Conservation (phyloP, 108 stramenopile genomes). For the Cyclotella sp. region DNA sequence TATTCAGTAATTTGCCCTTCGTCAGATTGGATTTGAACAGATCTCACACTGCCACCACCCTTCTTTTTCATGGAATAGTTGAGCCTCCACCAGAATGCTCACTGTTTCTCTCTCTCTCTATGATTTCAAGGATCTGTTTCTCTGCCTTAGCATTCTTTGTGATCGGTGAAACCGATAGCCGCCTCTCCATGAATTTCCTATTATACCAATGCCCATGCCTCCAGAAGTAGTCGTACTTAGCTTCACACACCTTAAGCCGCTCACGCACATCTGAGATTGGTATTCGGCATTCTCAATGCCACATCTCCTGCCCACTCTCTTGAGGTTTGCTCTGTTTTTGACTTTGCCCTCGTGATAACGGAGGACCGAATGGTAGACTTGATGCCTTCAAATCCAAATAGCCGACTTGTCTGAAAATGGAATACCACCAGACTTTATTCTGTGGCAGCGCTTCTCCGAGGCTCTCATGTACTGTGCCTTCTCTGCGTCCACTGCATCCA, state of each 20-base stretch:
- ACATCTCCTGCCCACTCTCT: neutral
- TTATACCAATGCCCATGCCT: conserved; percentile 13
- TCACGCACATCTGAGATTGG: neutral
- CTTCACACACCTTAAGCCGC: conserved; percentile 6
- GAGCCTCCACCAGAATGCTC: conserved; percentile 23
- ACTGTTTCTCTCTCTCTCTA: conserved; percentile 19
- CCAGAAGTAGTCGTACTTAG: conserved; percentile 5
- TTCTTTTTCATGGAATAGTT: conserved; percentile 8
- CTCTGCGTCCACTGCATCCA: conserved; percentile 17
- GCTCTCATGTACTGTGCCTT: conserved; percentile 15
- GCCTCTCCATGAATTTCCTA: neutral
- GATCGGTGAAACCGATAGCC: neutral
- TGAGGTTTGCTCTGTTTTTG: conserved; percentile 24
- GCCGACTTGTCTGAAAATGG: conserved; percentile 21
- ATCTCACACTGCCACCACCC: neutral
- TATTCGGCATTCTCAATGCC: neutral
- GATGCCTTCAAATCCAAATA: conserved; percentile 18
- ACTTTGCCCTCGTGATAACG: neutral
- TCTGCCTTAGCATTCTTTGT: conserved; percentile 9
- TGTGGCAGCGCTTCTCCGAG: conserved; percentile 34
- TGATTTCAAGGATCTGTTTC: conserved; percentile 15
- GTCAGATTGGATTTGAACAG: conserved; percentile 3
- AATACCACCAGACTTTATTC: conserved; percentile 22
- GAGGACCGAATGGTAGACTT: conserved; percentile 19
- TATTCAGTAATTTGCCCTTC: neutral